phyloP scores from a whole-genome alignment of 768 basidiomycete genomes.

The Mycena indigotica region DNA sequence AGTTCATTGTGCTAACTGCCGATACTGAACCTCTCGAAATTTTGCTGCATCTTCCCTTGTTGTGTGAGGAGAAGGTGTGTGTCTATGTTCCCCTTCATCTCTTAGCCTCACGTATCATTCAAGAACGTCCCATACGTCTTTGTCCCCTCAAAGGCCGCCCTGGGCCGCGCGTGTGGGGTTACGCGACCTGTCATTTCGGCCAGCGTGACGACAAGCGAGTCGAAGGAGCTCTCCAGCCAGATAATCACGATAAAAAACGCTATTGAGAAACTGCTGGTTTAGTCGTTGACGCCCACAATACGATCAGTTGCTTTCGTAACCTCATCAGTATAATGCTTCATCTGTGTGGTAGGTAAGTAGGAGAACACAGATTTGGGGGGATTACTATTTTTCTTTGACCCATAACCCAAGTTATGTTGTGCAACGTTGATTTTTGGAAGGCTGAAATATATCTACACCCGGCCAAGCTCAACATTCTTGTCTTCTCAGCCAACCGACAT shows the following conservation, averaged over 20 bases:
- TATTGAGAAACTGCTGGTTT: constrained; percentile 69
- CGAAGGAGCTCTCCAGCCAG: constrained; percentile 86
- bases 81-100: not conserved
- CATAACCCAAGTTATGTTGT: no score
- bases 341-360: no score
- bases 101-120: not conserved
- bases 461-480: no score
- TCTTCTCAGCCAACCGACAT: no score
- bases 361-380: no score
- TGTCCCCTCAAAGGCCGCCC: constrained; percentile 90
- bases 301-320: no score
- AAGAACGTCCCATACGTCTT: constrained; percentile 97
- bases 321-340: no score
- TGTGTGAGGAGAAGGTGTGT: constrained; percentile 95
- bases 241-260: constrained; percentile 83
- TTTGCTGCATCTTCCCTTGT: constrained; percentile 90
- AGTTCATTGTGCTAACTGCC: constrained; percentile 94
- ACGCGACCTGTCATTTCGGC: constrained; percentile 93
- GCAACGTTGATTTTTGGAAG: no score
- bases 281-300: no score
- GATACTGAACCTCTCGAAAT: constrained; percentile 99
- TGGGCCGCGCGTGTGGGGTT: constrained; percentile 95
- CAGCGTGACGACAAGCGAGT: constrained; percentile 95
- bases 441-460: no score
- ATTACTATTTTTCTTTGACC: no score